Conservation (phyloP, 2,329 filamentous ascomycete species). For the Ophiostoma ips region DNA sequence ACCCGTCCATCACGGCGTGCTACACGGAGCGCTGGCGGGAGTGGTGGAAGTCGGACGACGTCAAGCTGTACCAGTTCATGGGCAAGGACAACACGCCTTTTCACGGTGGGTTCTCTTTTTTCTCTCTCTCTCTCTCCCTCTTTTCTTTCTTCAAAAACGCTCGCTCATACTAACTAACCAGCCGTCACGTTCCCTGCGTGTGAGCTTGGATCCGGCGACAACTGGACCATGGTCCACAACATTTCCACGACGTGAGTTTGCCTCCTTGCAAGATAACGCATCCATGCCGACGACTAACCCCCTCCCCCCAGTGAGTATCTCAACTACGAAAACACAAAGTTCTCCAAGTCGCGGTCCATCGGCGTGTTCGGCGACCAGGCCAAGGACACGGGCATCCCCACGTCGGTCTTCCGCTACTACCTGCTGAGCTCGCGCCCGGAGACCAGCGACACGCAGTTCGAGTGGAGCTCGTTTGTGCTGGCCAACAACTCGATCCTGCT, state of each 20-base stretch:
- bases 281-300: no score
- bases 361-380: constrained; percentile 88
- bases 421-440: constrained; percentile 76
- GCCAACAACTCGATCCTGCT: constrained; percentile 83
- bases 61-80: constrained; percentile 88
- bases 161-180: background rate
- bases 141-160: background rate
- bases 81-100: constrained; percentile 77
- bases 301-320: constrained; percentile 57
- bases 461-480: constrained; percentile 50
- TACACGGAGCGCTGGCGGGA: constrained; percentile 69
- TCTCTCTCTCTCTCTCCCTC: no score
- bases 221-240: constrained; percentile 82
- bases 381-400: constrained; percentile 67
- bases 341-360: constrained; percentile 79
- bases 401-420: constrained; percentile 91
- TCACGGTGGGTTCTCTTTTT: constrained; percentile 38
- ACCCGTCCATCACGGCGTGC: constrained; percentile 85
- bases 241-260: constrained; percentile 57
- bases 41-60: constrained; percentile 64
- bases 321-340: constrained; percentile 82
- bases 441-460: constrained; percentile 57
- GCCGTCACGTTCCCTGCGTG: constrained; percentile 79
- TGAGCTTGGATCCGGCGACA: constrained; percentile 69
- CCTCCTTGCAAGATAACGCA: background rate